Evolutionary conservation across 768 basidiomycete species (phyloP), one percentile per base, ranked within the genome.

Genomic region (Neoboletus brunneissimus): DNA sequence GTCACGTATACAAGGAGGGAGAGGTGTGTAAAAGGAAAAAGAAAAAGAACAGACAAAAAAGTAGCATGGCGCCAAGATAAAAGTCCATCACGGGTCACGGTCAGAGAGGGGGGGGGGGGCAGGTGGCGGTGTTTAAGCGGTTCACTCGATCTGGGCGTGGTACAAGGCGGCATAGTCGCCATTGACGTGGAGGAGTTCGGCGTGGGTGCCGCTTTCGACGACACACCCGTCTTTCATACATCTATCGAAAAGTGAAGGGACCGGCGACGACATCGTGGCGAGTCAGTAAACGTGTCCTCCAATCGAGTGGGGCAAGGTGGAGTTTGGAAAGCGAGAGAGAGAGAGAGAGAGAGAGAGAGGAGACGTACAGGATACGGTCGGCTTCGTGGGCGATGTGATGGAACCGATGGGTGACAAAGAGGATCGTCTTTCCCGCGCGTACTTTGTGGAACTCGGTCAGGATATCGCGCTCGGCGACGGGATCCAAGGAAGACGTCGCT

Each of bases 391-490:
- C 79, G 16, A 84, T 69, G 51, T 79, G 75, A 1, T 77, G 77
- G 55, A 83, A 82, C 3, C 80, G 74, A 60, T 87, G 85, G 0
- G 81, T 81, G 8, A 84, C 81, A 43, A 83, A 76, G 13, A 87
- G 68, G 67, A 81, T 47, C 20, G 83, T 86, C 67, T 79, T 83
- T 1, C 79, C 81, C 13, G 69, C 62, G 5, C 79, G 73, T 25
- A 64, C 59, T 1, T 64, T 60, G 4, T 72, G 67, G 34, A 85
- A 65, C 11, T 70, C 67, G 16, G 73, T 60, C 51, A 84, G 76
- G 12, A 86, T 69, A 1, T 76, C 69, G 15, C 73, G 75, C 64
- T 87, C 86, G 0, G 75, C 79, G 43, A 79, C 67, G 10, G 86
- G 77, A 51, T 86, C 85, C 40, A 85, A 60, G 3, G 81, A 77